These are phyloP conservation scores for Camelina hispida DNA, from an alignment of 345 rosid species.

Conservation along the genomic window DNA sequence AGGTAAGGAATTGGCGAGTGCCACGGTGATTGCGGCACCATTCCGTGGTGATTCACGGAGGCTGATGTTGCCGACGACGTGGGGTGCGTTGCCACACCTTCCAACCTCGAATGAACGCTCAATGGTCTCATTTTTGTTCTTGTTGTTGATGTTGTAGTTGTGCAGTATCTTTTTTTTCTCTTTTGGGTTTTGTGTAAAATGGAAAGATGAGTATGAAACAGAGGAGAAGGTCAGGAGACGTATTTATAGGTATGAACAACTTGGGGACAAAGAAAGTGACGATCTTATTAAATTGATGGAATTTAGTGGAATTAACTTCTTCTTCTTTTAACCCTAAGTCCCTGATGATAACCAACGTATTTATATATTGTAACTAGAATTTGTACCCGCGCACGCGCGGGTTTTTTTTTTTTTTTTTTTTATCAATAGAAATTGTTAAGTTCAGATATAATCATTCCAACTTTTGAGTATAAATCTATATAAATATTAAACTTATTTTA, in stretches of 20 bases:
- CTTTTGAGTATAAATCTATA: too few species aligned
- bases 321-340: not conserved
- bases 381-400: too few species aligned
- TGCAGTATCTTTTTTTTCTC: not conserved
- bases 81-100: constrained; percentile 10
- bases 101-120: constrained; percentile 23
- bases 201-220: constrained; percentile 28
- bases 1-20: constrained; percentile 82
- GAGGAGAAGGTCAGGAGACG: constrained; percentile 24
- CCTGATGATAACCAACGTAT: not conserved
- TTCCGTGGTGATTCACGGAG: constrained; percentile 14
- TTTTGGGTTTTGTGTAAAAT: constrained; percentile 2
- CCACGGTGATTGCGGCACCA: constrained; percentile 63
- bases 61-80: not conserved
- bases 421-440: too few species aligned
- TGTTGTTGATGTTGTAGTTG: constrained; percentile 26
- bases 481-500: too few species aligned
- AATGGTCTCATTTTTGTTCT: constrained; percentile 26
- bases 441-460: too few species aligned
- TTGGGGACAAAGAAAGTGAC: constrained; percentile 40
- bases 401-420: too few species aligned
- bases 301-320: constrained; percentile 7
- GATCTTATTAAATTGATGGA: constrained; percentile 12
- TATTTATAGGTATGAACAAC: constrained; percentile 44
- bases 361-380: not conserved